Conservation (phyloP, 1,284 basidiomycete species). For the Apiotrichum gracile region DNA sequence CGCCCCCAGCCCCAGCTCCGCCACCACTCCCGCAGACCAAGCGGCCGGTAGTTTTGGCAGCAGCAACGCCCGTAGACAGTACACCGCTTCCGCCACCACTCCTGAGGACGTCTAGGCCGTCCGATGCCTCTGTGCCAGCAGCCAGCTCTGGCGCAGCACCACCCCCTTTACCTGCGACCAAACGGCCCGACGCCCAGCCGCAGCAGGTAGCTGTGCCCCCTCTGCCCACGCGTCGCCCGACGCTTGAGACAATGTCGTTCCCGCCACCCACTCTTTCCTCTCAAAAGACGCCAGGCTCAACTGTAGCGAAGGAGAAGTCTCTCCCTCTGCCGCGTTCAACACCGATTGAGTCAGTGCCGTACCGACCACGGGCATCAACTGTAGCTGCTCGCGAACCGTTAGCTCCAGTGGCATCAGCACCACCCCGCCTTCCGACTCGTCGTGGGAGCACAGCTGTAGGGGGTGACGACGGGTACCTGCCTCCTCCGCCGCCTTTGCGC, state of each 20-base stretch:
- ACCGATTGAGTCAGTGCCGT: slow-evolving; percentile 14
- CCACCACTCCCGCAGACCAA: neutral
- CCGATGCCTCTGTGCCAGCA: neutral
- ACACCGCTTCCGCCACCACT: neutral
- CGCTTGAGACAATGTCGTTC: neutral
- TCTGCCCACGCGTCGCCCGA: neutral
- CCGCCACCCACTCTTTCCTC: neutral
- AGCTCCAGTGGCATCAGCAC: neutral
- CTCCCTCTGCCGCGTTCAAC: neutral
- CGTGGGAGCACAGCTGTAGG: neutral
- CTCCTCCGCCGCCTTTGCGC: slow-evolving; percentile 21
- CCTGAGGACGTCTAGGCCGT: neutral
- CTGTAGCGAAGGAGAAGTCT: neutral
- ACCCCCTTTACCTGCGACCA: neutral
- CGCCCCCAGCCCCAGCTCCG: neutral
- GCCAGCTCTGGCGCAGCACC: neutral
- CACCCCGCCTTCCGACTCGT: slow-evolving; percentile 11
- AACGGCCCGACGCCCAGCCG: neutral
- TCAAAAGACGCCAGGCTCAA: no score
- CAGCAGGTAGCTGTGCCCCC: neutral
- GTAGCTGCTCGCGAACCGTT: neutral
- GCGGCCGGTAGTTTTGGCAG: neutral
- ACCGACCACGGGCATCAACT: slow-evolving; percentile 8
- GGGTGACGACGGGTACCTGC: neutral
- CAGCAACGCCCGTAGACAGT: neutral